Evolutionary conservation across 768 basidiomycete species (phyloP).

Genomic region (Melanogaster broomeanus): DNA sequence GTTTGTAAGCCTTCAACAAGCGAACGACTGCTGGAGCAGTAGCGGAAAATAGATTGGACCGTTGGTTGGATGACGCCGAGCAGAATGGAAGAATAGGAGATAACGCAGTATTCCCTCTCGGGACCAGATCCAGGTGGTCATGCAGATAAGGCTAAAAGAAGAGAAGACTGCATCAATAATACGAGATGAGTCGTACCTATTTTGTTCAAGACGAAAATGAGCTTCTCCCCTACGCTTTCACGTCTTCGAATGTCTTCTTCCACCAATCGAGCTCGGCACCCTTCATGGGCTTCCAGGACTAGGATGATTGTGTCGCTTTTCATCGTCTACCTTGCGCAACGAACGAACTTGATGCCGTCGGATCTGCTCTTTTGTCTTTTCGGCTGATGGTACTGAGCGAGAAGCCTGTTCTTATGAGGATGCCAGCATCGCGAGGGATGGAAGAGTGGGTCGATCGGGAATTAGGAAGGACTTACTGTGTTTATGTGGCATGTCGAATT

Average conservation of each 20-base stretch:
- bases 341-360: slow-evolving; percentile 75
- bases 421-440: slow-evolving; percentile 57
- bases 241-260: slow-evolving; percentile 91
- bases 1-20: slow-evolving; percentile 82
- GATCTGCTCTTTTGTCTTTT: slow-evolving; percentile 68
- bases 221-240: slow-evolving; percentile 85
- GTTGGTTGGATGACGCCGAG: slow-evolving; percentile 72
- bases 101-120: slow-evolving; percentile 83
- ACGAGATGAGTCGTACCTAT: slow-evolving; percentile 61
- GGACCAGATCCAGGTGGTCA: slow-evolving; percentile 72
- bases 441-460: slow-evolving; percentile 48
- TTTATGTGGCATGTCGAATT: slow-evolving; percentile 27
- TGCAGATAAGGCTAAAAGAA: neutral
- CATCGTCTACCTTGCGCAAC: slow-evolving; percentile 89
- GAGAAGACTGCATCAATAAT: neutral
- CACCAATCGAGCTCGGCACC: slow-evolving; percentile 87
- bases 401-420: slow-evolving; percentile 26
- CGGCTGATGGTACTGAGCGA: slow-evolving; percentile 29
- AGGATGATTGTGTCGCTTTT: slow-evolving; percentile 89
- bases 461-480: slow-evolving; percentile 19
- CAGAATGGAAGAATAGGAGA: slow-evolving; percentile 92
- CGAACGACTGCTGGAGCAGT: slow-evolving; percentile 78
- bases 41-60: slow-evolving; percentile 74
- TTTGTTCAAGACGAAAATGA: slow-evolving; percentile 96
- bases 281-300: slow-evolving; percentile 91